A percentile compares a stretch with the other conserved stretches of the same genome.
phyloP scores from a whole-genome alignment of 306 rosid genomes.

The Crotalaria pallida region DNA sequence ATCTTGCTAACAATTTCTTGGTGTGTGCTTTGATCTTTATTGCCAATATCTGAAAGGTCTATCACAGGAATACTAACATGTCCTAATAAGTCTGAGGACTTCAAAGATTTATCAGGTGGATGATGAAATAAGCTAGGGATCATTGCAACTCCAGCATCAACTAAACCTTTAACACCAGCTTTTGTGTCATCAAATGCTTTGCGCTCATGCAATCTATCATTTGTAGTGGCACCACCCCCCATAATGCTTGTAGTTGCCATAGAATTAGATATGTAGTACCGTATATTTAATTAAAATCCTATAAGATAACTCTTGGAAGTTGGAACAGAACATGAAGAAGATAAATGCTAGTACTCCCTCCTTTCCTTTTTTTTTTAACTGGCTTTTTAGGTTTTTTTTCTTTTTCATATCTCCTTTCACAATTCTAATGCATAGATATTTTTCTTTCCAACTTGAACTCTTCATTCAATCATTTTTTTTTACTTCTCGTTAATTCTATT shows the following conservation, averaged over 20 bases:
- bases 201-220: conserved; percentile 24
- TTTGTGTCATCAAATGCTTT: conserved; percentile 6
- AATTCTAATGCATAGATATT: too few species aligned
- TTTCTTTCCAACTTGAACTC: too few species aligned
- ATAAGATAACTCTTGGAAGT: too few species aligned
- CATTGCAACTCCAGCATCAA: conserved; percentile 45
- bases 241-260: neutral
- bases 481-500: too few species aligned
- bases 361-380: too few species aligned
- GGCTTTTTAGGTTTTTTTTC: too few species aligned
- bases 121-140: conserved; percentile 47
- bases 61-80: conserved; percentile 41
- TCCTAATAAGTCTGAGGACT: neutral
- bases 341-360: too few species aligned
- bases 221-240: neutral
- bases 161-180: neutral
- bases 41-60: conserved; percentile 21
- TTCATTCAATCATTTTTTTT: too few species aligned
- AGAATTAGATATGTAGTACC: too few species aligned
- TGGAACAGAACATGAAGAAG: too few species aligned
- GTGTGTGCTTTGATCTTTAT: neutral
- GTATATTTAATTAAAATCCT: too few species aligned
- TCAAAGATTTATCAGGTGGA: conserved; percentile 5
- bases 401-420: too few species aligned
- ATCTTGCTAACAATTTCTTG: conserved; percentile 5